A percentile compares a stretch with the other conserved stretches of the same genome.
Evolutionary conservation across 2,329 filamentous ascomycete genomes (phyloP).

Genomic region (Paradendryphiella salina): DNA sequence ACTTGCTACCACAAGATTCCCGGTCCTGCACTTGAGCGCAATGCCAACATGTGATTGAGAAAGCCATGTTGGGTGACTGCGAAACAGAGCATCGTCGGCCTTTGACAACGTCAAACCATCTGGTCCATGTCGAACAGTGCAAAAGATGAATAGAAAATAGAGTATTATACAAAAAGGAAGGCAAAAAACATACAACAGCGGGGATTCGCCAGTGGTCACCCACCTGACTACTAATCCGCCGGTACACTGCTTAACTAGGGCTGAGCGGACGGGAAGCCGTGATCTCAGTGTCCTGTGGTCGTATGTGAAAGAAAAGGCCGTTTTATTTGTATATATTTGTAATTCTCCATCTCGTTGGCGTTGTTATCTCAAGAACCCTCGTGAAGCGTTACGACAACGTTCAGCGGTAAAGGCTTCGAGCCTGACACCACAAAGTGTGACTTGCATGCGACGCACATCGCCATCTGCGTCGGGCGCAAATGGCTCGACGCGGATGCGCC

Average conservation of each 20-base stretch:
- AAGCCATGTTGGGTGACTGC: no score
- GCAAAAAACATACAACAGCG: constrained; percentile 10
- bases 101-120: no score
- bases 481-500: constrained; percentile 60
- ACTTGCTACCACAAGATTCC: no score
- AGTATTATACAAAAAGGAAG: no score
- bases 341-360: not conserved
- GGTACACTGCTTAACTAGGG: constrained; percentile 1
- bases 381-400: constrained; percentile 65
- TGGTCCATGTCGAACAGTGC: no score
- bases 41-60: no score
- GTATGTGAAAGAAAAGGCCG: not conserved
- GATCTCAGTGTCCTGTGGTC: constrained; percentile 2
- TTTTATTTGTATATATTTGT: not conserved
- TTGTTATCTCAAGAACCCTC: constrained; percentile 60
- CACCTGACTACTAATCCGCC: constrained; percentile 4
- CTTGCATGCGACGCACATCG: constrained; percentile 59
- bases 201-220: constrained; percentile 5
- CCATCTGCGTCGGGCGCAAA: constrained; percentile 51
- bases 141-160: not conserved
- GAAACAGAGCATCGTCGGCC: no score
- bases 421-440: constrained; percentile 74
- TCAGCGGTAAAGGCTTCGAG: constrained; percentile 72
- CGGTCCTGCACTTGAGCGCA: no score
- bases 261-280: constrained; percentile 7